Conservation (phyloP, 805 yeast species). For the Ogataea polymorpha region DNA sequence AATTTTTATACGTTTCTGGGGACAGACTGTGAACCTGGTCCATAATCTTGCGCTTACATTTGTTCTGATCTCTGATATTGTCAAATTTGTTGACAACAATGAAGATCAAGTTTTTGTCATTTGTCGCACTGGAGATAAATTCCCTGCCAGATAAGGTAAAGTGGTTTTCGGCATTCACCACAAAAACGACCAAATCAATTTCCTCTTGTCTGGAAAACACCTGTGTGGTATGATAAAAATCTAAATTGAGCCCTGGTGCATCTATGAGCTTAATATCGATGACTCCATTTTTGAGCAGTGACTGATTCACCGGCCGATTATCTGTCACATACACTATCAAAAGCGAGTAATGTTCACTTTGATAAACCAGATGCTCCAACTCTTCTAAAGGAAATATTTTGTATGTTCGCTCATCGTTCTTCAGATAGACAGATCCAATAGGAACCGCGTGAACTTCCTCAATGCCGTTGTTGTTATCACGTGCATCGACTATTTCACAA, state of each 20-base stretch:
- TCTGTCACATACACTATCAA: conserved; percentile 83
- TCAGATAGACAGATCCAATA: conserved; percentile 48
- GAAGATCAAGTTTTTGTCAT: conserved; percentile 87
- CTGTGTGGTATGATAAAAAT: conserved; percentile 90
- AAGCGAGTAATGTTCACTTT: conserved; percentile 66
- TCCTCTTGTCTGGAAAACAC: conserved; percentile 96
- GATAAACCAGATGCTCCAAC: conserved; percentile 67
- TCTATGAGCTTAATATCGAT: conserved; percentile 91
- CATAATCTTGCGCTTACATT: conserved; percentile 72
- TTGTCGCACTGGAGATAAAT: conserved; percentile 84
- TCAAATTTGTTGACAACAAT: conserved; percentile 94
- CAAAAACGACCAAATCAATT: conserved; percentile 93
- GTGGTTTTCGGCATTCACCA: conserved; percentile 94
- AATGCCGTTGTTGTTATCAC: conserved; percentile 57
- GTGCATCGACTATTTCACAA: conserved; percentile 87
- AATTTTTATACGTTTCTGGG: conserved; percentile 87
- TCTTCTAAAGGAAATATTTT: conserved; percentile 50
- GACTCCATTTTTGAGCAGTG: conserved; percentile 82
- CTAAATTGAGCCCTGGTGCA: conserved; percentile 95
- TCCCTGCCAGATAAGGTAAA: conserved; percentile 93
- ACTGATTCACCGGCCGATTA: conserved; percentile 58
- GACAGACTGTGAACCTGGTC: conserved; percentile 82
- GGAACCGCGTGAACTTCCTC: conserved; percentile 95
- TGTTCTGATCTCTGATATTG: conserved; percentile 72
- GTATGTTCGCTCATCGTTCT: conserved; percentile 63